A percentile compares a stretch with the other conserved stretches of the same genome.
Evolutionary conservation across 345 rosid species (phyloP).

Genomic region (Psidium guajava): DNA sequence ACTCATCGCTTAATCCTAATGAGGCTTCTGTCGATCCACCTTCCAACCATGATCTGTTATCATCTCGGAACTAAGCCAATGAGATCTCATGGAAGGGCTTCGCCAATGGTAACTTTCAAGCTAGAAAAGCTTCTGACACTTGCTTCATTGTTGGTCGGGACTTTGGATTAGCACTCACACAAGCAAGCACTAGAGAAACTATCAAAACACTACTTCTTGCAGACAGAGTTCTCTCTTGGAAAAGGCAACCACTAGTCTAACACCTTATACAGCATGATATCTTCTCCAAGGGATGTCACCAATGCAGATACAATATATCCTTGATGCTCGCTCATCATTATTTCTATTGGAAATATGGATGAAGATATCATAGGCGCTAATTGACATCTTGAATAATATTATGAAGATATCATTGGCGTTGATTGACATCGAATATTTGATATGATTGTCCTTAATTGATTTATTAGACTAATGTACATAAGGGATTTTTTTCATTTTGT

Average conservation of each 20-base stretch:
- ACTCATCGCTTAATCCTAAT: too few relatives aligned
- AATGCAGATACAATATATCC: constrained; percentile 1
- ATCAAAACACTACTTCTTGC: not conserved
- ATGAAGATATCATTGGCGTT: too few relatives aligned
- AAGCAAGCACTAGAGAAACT: not conserved
- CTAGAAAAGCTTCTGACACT: not conserved
- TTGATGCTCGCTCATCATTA: constrained; percentile 8
- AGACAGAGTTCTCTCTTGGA: not conserved
- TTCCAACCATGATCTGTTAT: not conserved
- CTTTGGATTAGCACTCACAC: not conserved
- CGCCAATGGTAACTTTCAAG: not conserved
- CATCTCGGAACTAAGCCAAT: not conserved
- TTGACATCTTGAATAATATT: too few relatives aligned
- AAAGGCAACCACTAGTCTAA: not conserved
- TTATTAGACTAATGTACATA: too few relatives aligned
- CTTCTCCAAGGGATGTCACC: not conserved
- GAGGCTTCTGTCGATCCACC: too few relatives aligned
- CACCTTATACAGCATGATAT: not conserved
- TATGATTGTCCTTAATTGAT: too few relatives aligned
- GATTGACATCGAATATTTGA: too few relatives aligned
- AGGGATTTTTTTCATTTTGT: too few relatives aligned
- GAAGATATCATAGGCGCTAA: not conserved
- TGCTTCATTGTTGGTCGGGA: constrained; percentile 3
- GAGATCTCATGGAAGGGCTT: not conserved
- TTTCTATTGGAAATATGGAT: not conserved